Evolutionary conservation across 1,284 basidiomycete genomes (phyloP).

Genomic region (Apiotrichum gamsii): DNA sequence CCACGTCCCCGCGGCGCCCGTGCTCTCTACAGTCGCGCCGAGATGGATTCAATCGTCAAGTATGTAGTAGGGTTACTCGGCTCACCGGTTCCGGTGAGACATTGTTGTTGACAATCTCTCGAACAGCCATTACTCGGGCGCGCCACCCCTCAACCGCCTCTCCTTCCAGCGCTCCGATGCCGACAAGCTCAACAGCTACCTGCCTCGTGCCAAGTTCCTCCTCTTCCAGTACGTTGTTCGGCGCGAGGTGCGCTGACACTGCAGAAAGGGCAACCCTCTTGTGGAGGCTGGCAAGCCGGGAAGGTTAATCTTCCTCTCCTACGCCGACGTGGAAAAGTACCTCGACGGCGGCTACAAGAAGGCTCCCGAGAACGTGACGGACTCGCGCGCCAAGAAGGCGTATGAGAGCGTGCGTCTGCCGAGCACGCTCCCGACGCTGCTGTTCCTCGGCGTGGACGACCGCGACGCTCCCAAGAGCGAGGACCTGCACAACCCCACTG

Average conservation of each 20-base stretch:
- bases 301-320: constrained; percentile 50
- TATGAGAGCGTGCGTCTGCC: constrained; percentile 63
- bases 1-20: too few species aligned
- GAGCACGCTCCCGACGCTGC: constrained; percentile 50
- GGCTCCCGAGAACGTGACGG: constrained; percentile 19
- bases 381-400: constrained; percentile 27
- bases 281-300: constrained; percentile 48
- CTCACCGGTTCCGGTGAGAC: constrained; percentile 8
- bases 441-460: constrained; percentile 78
- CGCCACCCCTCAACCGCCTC: constrained; percentile 70
- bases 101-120: not conserved
- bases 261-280: constrained; percentile 39
- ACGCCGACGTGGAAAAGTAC: constrained; percentile 63
- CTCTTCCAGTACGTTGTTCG: constrained; percentile 67
- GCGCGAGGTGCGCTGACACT: too few species aligned
- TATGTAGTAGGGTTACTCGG: too few species aligned
- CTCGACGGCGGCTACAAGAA: constrained; percentile 47
- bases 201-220: constrained; percentile 62
- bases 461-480: constrained; percentile 53
- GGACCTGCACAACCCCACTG: constrained; percentile 58
- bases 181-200: constrained; percentile 63
- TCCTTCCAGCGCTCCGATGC: constrained; percentile 73
- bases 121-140: constrained; percentile 64
- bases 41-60: too few species aligned
- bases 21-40: too few species aligned